Evolutionary conservation across 1,139 yeast genomes (phyloP).

Genomic region (Sugiyamaella grinbergsii): DNA sequence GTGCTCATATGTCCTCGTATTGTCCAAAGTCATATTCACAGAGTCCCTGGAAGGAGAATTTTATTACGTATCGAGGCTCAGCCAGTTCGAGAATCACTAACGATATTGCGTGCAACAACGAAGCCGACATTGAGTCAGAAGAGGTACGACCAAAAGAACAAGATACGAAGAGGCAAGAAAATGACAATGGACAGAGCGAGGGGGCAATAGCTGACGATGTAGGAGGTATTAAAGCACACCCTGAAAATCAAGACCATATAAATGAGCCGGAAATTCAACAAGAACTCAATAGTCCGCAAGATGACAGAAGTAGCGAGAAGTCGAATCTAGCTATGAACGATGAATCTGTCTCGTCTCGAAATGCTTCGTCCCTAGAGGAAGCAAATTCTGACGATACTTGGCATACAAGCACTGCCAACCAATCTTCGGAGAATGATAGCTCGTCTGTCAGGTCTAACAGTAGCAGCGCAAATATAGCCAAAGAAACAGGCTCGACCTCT

Average conservation of each 20-base stretch:
- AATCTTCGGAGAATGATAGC: background rate
- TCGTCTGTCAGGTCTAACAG: background rate
- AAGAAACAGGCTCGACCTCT: background rate
- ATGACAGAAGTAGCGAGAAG: too few relatives aligned
- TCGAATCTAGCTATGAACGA: background rate
- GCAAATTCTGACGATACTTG: conserved; percentile 10
- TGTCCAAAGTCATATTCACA: conserved; percentile 3
- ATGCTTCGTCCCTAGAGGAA: background rate
- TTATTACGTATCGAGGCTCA: conserved; percentile 5
- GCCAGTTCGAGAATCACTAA: background rate
- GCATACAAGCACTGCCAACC: conserved; percentile 12
- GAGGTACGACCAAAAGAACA: background rate
- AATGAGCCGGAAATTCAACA: background rate
- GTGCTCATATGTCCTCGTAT: background rate
- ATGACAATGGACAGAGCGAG: background rate
- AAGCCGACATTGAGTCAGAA: conserved; percentile 4
- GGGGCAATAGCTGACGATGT: background rate
- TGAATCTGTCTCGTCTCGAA: background rate
- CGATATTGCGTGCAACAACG: background rate
- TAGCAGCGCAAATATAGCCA: background rate
- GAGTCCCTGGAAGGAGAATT: conserved; percentile 16
- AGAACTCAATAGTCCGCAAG: too few relatives aligned
- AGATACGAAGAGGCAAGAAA: background rate
- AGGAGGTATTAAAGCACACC: too few relatives aligned
- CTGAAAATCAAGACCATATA: too few relatives aligned